Evolutionary conservation across 352 stramenopile species (phyloP), one percentile per base, ranked within the genome.

Genomic region (Albugo laibachii): DNA sequence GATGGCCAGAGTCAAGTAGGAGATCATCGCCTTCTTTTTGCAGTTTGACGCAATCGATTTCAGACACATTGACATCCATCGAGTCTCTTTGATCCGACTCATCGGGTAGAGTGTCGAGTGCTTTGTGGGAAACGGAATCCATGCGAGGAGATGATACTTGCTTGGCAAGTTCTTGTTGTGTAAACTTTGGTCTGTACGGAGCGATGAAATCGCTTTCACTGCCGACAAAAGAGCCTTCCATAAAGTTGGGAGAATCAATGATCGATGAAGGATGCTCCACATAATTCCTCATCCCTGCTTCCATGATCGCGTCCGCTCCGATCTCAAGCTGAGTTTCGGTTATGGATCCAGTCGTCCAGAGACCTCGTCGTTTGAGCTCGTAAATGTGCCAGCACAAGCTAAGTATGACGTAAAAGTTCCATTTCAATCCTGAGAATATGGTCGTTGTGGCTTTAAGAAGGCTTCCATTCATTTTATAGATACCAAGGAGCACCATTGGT

Each of bases 381-480:
- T 68, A 61, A 24, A 77, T 66, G 46, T 92, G 76, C 72, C 74
- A 92, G 45, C 89, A 50, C 5, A 92, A 56, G 18, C 66, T 72
- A 5, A 87, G 45, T 45, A 87, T 63, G 6, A 89, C 63, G 49
- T 84, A 83, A 37, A 92, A 88, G 45, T 87, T 59, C 79, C 79
- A 92, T 52, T 88, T 72, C 11, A 92, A 50, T 12, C 79, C 79
- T 20, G 60, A 54, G 19, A 80, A 81, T 15, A 83, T 74, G 0
- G 62, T 65, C 10, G 52, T 73, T 35, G 78, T 52, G 18, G 51
- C 58, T 15, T 13, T 14, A 15, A 58, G 20, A 18, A 69, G 65
- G 38, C 59, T 61, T 0, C 76, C 79, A 37, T 92, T 76, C 20
- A 86, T 89, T 53, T 92, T 92, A 60, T 86, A 92, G 21, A 92